Base-by-base conservation (phyloP, 140 eudicot genomes). In the Flaveria floridana region DNA sequence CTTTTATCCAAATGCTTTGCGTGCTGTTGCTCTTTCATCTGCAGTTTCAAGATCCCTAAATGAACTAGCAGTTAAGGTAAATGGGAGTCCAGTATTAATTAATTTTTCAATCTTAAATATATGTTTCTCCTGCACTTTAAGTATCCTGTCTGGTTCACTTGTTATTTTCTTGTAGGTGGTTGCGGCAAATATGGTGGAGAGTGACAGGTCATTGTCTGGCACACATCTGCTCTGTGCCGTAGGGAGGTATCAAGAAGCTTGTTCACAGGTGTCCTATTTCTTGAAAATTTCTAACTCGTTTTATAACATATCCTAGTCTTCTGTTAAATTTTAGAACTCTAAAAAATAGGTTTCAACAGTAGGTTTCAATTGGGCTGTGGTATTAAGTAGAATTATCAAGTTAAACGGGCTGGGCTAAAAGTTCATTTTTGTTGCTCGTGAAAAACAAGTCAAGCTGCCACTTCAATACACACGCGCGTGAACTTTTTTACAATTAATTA, bases 211-310 rank as follows among this genome's bases (percentile, higher is more conserved):
- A 70, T 81, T 92, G 65, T 87, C 95, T 46, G 98, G 98, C 48
- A 89, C 92, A 6, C 98, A 92, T 86, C 78, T 92, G 62, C 92
- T 92, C 14, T 92, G 98, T 82, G 96, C 96, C 30, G 98, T 92
- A 37, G 98, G 98, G 56, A 92, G 92, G 79, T 83, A 89, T 86
- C 98, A 92, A 80, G 98, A 92, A 86, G 98, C 98, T 79, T 92
- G 98, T 87, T 92, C 98, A 46, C 98, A 92, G 98, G 98, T 89
- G 71, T 51, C 69, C 56, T 41, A 23, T 53, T 68, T 15, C 70
- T 26, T 12, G 6, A 47, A 30, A 44, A 66, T 57, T 26, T 26
- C 10, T 39, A 75, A 75, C 37, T 52, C 46, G 2, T 76, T 37
- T 76, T 55, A 41, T 41, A 46, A 16, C 68, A 10, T 42, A 4